Percentiles rank a stretch among this genome's conserved stretches.
These are phyloP conservation scores for Echium plantagineum DNA, from an alignment of 257 asterid species.

Conservation along the genomic window DNA sequence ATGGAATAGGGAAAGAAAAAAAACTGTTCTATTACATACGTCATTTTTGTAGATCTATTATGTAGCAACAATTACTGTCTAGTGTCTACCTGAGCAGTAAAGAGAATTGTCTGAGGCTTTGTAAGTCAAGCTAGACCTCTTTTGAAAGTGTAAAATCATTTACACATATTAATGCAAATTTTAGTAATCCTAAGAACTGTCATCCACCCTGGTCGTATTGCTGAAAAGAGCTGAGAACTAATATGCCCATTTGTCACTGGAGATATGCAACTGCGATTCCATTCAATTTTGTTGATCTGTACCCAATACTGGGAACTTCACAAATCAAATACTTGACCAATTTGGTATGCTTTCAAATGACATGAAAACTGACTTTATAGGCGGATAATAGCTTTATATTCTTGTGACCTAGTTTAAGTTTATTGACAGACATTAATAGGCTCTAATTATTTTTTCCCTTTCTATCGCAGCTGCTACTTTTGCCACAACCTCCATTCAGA, in stretches of 20 bases:
- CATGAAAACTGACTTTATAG: background rate
- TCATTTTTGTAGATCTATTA: too few species aligned
- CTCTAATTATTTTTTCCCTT: background rate
- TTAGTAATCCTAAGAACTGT: background rate
- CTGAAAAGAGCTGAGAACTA: background rate
- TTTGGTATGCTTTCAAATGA: background rate
- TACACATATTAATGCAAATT: background rate
- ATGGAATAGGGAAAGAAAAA: too few species aligned
- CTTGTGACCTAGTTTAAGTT: background rate
- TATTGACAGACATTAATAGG: background rate
- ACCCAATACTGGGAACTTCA: background rate
- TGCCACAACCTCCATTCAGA: conserved; percentile 92
- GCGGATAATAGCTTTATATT: too few species aligned
- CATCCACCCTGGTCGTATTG: background rate
- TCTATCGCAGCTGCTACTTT: conserved; percentile 69
- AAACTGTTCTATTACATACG: too few species aligned
- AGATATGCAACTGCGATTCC: background rate
- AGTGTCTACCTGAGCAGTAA: too few species aligned
- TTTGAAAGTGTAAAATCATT: too few species aligned
- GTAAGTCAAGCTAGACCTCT: background rate
- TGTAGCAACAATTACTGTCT: too few species aligned
- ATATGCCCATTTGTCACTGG: background rate
- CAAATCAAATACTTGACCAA: background rate
- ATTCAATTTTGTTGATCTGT: background rate
- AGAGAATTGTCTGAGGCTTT: background rate